phyloP scores from a whole-genome alignment of 2,329 filamentous ascomycete genomes.

The Coniochaeta prunicola region DNA sequence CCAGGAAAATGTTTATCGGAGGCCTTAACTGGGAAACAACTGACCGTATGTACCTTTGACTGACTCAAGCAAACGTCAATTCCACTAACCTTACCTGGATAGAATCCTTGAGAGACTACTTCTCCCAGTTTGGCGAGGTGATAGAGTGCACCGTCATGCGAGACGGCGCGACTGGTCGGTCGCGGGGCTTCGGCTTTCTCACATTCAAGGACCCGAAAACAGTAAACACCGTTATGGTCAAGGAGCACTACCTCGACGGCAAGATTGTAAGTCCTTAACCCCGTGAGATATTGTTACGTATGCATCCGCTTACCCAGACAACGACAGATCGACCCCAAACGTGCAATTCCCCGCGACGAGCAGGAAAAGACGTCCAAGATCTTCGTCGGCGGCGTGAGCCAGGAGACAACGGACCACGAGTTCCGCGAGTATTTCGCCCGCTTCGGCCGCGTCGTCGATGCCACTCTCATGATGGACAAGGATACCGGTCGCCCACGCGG shows the following conservation, averaged over 20 bases:
- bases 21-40: constrained; percentile 99
- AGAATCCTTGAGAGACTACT: constrained; percentile 97
- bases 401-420: constrained; percentile 92
- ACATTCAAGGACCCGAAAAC: constrained; percentile 98
- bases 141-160: constrained; percentile 99
- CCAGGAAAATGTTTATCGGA: constrained; percentile 99
- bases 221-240: constrained; percentile 99
- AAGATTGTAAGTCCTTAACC: constrained; percentile 73
- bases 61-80: neutral
- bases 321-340: constrained; percentile 87
- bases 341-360: constrained; percentile 93
- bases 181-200: constrained; percentile 92
- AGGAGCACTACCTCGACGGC: constrained; percentile 95
- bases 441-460: constrained; percentile 93
- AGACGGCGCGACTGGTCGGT: constrained; percentile 87
- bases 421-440: constrained; percentile 96
- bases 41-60: constrained; percentile 62
- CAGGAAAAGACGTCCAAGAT: constrained; percentile 99
- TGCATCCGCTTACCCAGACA: constrained; percentile 8
- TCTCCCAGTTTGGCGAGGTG: constrained; percentile 95
- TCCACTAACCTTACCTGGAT: constrained; percentile 9
- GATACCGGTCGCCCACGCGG: constrained; percentile 94
- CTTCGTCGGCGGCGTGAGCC: constrained; percentile 94
- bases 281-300: neutral
- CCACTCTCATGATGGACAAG: constrained; percentile 99